A percentile compares a stretch with the other conserved stretches of the same genome.
These are phyloP conservation scores for Tetracentron sinense DNA, from an alignment of 164 flowering plant genomes.

Conservation along the genomic window DNA sequence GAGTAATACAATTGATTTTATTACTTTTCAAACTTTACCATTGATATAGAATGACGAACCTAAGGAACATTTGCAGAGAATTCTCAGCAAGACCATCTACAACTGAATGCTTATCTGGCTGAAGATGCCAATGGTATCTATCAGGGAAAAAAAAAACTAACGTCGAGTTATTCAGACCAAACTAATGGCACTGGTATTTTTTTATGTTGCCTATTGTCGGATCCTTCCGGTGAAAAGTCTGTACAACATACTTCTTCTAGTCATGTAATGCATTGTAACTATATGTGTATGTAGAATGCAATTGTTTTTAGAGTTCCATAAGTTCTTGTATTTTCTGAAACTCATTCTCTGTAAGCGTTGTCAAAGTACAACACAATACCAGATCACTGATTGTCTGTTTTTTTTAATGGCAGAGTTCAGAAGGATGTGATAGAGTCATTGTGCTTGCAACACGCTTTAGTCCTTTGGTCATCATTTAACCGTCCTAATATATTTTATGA, in stretches of 20 bases:
- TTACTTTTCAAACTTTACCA: no score
- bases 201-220: no score
- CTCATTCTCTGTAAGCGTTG: neutral
- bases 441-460: slow-evolving; percentile 58
- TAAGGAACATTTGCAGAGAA: neutral
- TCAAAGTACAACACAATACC: neutral
- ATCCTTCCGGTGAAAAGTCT: no score
- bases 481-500: slow-evolving; percentile 93
- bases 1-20: neutral
- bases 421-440: slow-evolving; percentile 76
- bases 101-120: neutral
- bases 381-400: slow-evolving; percentile 4
- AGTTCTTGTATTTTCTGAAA: neutral
- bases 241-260: no score
- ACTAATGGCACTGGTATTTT: neutral
- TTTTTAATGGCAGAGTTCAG: slow-evolving; percentile 78
- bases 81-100: neutral
- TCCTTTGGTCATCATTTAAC: slow-evolving; percentile 78
- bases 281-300: neutral
- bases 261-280: neutral
- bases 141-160: no score
- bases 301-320: neutral
- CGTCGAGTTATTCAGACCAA: neutral
- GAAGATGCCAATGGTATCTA: neutral
- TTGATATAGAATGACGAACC: no score